phyloP scores from a whole-genome alignment of 345 rosid species.

The Reutealis trisperma region DNA sequence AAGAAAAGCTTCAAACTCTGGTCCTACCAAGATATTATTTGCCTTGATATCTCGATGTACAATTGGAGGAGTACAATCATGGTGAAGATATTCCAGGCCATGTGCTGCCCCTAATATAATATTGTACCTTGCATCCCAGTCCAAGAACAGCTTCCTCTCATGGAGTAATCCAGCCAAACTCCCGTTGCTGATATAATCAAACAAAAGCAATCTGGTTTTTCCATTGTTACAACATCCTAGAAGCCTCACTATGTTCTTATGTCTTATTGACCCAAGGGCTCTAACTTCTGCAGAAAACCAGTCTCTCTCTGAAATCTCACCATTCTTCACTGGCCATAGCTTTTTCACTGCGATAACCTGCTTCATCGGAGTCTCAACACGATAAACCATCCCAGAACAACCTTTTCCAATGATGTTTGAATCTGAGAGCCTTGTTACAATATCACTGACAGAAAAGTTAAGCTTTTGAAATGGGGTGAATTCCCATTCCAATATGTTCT shows the following conservation, averaged over 20 bases:
- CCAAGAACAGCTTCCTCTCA: conserved; percentile 46
- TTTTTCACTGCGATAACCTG: conserved; percentile 72
- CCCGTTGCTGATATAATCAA: conserved; percentile 68
- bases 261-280: conserved; percentile 68
- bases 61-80: conserved; percentile 71
- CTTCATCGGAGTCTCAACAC: conserved; percentile 51
- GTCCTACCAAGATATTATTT: conserved; percentile 69
- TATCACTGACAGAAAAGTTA: conserved; percentile 53
- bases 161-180: conserved; percentile 64
- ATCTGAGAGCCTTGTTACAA: conserved; percentile 50
- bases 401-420: conserved; percentile 64
- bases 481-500: conserved; percentile 47
- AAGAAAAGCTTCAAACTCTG: conserved; percentile 60
- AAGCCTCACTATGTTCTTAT: conserved; percentile 69
- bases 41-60: conserved; percentile 75
- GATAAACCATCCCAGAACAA: conserved; percentile 67
- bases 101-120: conserved; percentile 69
- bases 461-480: conserved; percentile 71
- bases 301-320: conserved; percentile 54
- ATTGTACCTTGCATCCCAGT: conserved; percentile 70
- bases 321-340: conserved; percentile 58
- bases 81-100: conserved; percentile 73
- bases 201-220: conserved; percentile 59
- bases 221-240: conserved; percentile 66
- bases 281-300: conserved; percentile 68